A percentile compares a stretch with the other conserved stretches of the same genome.
phyloP scores from a whole-genome alignment of 148 eudicot species.

The Fagopyrum homotropicum region DNA sequence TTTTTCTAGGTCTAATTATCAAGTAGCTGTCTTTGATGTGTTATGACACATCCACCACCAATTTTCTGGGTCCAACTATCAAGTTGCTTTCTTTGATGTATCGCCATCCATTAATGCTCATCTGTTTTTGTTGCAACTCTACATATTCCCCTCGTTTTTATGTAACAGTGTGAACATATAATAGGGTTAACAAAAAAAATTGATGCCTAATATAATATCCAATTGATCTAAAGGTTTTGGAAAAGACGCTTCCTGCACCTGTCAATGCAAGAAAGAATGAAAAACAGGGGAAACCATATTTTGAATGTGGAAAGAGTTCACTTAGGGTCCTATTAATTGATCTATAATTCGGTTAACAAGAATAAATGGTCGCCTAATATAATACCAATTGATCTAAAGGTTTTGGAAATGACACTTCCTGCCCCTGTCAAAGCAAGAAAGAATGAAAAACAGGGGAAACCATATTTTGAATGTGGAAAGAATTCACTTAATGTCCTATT shows the following conservation, averaged over 20 bases:
- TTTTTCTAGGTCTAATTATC: background rate
- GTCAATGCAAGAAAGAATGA: background rate
- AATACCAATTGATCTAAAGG: background rate
- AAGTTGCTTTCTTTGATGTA: too few species aligned
- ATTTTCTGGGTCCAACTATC: background rate
- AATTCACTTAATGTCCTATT: background rate
- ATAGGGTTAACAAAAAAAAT: too few species aligned
- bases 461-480: background rate
- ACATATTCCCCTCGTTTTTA: too few species aligned
- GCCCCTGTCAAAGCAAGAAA: background rate
- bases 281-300: background rate
- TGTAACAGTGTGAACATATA: too few species aligned
- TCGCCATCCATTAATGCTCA: too few species aligned
- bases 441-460: background rate
- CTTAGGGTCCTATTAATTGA: background rate
- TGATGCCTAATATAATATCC: too few species aligned
- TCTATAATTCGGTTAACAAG: too few species aligned
- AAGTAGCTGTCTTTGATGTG: too few species aligned
- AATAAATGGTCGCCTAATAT: too few species aligned
- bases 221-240: background rate
- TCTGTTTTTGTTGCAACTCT: too few species aligned
- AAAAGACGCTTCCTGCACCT: background rate
- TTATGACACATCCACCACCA: too few species aligned
- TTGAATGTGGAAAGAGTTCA: background rate
- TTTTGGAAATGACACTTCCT: background rate